These are phyloP conservation scores for Colletotrichum tamarilloi DNA, from an alignment of 2,329 filamentous ascomycete species.

Conservation along the genomic window DNA sequence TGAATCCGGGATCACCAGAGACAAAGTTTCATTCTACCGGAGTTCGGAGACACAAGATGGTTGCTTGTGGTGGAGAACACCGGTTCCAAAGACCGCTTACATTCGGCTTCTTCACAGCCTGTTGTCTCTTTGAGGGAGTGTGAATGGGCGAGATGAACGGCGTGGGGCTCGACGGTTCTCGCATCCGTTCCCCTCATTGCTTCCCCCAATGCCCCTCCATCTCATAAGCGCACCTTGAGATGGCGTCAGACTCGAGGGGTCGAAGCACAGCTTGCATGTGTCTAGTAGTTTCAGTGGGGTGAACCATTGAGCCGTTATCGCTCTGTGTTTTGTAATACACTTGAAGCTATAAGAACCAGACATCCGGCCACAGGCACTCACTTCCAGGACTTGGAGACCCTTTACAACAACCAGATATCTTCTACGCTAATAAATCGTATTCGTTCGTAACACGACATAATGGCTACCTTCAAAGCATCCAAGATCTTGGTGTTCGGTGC, in stretches of 20 bases:
- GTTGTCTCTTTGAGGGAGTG: background rate
- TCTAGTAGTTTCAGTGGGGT: constrained; percentile 23
- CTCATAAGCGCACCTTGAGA: constrained; percentile 20
- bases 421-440: background rate
- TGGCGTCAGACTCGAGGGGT: constrained; percentile 21
- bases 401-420: background rate
- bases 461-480: constrained; percentile 17
- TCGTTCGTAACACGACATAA: background rate
- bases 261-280: constrained; percentile 25
- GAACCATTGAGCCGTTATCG: constrained; percentile 18
- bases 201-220: constrained; percentile 4
- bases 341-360: constrained; percentile 18
- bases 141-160: background rate
- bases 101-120: background rate
- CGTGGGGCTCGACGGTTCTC: constrained; percentile 13
- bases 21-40: background rate
- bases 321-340: background rate
- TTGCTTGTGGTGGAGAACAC: background rate
- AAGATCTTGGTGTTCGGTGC: constrained; percentile 47
- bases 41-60: background rate
- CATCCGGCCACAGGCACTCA: background rate
- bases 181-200: constrained; percentile 26
- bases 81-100: background rate
- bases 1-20: background rate
- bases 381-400: background rate